Evolutionary conservation across 2,329 filamentous ascomycete genomes (phyloP).

Genomic region (Xylariaceae sp.): DNA sequence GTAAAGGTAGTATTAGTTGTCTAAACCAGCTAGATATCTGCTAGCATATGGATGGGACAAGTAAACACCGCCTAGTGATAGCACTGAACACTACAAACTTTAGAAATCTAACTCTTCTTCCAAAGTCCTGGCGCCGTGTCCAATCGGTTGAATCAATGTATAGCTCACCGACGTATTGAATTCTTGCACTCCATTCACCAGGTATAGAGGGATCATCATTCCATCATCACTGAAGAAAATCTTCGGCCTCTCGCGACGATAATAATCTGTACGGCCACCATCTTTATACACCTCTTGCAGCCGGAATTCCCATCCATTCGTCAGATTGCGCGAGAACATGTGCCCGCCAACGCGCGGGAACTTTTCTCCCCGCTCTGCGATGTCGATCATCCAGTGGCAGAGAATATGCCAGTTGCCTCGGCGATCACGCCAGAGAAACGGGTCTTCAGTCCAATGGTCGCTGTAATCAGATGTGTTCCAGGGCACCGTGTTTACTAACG

Average conservation of each 20-base stretch:
- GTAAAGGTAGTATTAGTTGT: too few species aligned
- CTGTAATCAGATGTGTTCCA: slow-evolving; percentile 32
- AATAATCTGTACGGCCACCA: slow-evolving; percentile 42
- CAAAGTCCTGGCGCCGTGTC: slow-evolving; percentile 19
- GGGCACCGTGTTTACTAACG: slow-evolving; percentile 24
- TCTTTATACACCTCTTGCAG: slow-evolving; percentile 37
- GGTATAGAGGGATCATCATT: slow-evolving; percentile 48
- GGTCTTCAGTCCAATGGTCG: slow-evolving; percentile 33
- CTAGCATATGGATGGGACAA: too few species aligned
- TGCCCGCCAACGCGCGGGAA: slow-evolving; percentile 33
- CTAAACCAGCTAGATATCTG: too few species aligned
- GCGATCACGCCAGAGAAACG: slow-evolving; percentile 36
- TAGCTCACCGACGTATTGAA: slow-evolving; percentile 40
- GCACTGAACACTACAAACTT: too few species aligned
- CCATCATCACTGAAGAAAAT: slow-evolving; percentile 51
- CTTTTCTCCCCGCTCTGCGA: slow-evolving; percentile 28
- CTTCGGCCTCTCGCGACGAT: slow-evolving; percentile 51
- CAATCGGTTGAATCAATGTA: slow-evolving; percentile 46
- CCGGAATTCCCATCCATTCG: slow-evolving; percentile 32
- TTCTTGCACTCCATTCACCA: slow-evolving; percentile 51
- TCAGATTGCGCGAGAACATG: slow-evolving; percentile 24
- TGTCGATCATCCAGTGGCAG: slow-evolving; percentile 34
- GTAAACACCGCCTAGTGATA: too few species aligned
- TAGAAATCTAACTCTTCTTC: slow-evolving; percentile 22
- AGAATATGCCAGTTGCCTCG: slow-evolving; percentile 36